A percentile compares a stretch with the other conserved stretches of the same genome.
Conservation (phyloP, 2,329 filamentous ascomycete species). For the Fusarium sp. region DNA sequence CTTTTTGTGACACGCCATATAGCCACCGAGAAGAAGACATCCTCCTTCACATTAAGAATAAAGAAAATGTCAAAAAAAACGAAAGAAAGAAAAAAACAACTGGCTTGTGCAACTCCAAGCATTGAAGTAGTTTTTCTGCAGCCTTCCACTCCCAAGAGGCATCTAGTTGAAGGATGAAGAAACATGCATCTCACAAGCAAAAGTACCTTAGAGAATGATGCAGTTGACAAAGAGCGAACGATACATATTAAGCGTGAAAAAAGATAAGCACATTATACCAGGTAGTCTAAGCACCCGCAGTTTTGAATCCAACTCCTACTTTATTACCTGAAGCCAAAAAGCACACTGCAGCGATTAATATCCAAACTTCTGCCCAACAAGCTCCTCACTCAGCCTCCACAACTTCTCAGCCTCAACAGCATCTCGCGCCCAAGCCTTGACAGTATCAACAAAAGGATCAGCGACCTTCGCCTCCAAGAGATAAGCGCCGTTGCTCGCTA, state of each 20-base stretch:
- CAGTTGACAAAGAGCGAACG: not conserved
- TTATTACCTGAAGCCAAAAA: not conserved
- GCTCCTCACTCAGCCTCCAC: conserved; percentile 57
- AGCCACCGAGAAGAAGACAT: not conserved
- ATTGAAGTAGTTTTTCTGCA: not conserved
- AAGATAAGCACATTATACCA: not conserved
- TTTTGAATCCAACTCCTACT: not conserved
- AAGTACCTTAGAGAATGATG: not conserved
- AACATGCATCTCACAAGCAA: not conserved
- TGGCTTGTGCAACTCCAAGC: no score
- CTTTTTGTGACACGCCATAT: not conserved
- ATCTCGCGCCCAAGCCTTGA: conserved; percentile 46
- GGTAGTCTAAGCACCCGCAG: not conserved
- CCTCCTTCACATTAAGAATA: not conserved
- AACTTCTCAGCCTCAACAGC: conserved; percentile 52
- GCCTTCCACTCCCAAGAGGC: not conserved
- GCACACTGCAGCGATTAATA: conserved; percentile 19
- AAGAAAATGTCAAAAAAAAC: no score
- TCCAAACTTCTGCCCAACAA: conserved; percentile 54
- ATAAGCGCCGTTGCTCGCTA: conserved; percentile 47
- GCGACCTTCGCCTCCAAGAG: conserved; percentile 47
- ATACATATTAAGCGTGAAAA: not conserved
- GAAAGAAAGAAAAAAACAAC: not conserved
- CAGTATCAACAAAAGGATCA: conserved; percentile 43
- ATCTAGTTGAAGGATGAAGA: not conserved